Evolutionary conservation across 225 moss, liverwort and hornwort genomes (phyloP).

Genomic region (Anthoceros angustus): DNA sequence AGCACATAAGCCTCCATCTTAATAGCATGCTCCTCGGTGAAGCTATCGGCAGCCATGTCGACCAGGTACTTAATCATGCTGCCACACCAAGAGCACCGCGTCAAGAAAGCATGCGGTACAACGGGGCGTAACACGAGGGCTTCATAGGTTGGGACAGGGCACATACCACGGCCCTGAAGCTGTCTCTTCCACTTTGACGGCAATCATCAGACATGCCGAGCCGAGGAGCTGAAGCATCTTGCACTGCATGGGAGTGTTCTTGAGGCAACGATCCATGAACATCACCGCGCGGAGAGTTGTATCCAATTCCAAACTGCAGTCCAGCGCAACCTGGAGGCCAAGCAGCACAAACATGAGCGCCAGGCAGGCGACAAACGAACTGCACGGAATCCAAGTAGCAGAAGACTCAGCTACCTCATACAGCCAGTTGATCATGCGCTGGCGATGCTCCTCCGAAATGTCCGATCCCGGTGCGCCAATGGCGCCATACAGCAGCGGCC

Average conservation of each 20-base stretch:
- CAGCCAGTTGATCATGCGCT: background rate
- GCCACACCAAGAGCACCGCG: background rate
- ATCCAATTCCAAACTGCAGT: background rate
- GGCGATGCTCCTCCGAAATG: background rate
- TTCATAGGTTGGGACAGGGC: background rate
- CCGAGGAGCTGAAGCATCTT: background rate
- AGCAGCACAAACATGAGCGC: background rate
- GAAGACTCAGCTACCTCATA: background rate
- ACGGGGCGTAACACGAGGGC: background rate
- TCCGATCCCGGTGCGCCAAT: background rate
- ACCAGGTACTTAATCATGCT: background rate
- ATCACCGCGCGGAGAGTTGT: background rate
- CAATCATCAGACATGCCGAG: background rate
- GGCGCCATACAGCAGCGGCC: background rate
- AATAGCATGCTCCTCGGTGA: background rate
- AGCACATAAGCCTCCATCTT: slow-evolving; percentile 2
- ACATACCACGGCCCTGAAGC: background rate
- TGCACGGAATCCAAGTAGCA: background rate
- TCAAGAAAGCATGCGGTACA: no score
- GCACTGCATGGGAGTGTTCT: background rate
- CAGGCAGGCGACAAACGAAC: background rate
- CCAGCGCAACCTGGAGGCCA: background rate
- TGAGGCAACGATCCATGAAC: slow-evolving; percentile 1
- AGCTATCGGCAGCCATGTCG: background rate
- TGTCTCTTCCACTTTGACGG: background rate